Evolutionary conservation across 306 rosid species (phyloP), one percentile per base, ranked within the genome.

Genomic region (Albizia julibrissin): DNA sequence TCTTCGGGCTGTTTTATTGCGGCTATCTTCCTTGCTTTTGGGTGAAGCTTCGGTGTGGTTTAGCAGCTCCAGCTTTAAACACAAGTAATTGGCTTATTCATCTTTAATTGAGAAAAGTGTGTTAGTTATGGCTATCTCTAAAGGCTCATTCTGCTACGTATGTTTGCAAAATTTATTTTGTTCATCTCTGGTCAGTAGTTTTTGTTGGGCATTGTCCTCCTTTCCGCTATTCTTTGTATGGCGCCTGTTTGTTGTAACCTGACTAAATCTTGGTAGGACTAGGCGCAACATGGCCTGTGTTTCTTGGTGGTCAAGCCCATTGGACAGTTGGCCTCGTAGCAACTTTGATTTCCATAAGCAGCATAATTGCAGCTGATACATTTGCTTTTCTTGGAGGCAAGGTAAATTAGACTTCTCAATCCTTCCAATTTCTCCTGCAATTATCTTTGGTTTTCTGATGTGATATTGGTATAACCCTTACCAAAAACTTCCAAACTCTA

Each of bases 241-340:
- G 74, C 69, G 49, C 52, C 31, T 79, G 65, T 56, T 27, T 79
- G 52, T 79, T 68, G n/a, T 82, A 18, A 81, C 43, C 67, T 52
- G n/a, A 75, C 46, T 81, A 14, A 79, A 79, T 81, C 77, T 75
- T 76, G 78, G 83, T 72, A 89, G 92, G 89, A 66, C 42, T 76
- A 42, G 88, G 90, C 77, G 83, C 83, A 72, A 49, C 78, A 72
- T 87, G 90, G 90, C 90, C 90, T 80, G 47, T 79, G 33, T 84
- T 85, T 87, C 88, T 87, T 79, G 90, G 90, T 44, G 90, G 90
- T 69, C 90, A 79, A 85, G 81, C 90, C 88, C 97, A 93, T 72
- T 96, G 99, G 98, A 93, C 98, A 66, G 92, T 96, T 82, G 99
- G 97, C 81, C 98, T 96, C 80, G 97, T 96, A 78, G 99, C 98